phyloP scores from a whole-genome alignment of 2,329 filamentous ascomycete species.

The Acrocalymma vagum region DNA sequence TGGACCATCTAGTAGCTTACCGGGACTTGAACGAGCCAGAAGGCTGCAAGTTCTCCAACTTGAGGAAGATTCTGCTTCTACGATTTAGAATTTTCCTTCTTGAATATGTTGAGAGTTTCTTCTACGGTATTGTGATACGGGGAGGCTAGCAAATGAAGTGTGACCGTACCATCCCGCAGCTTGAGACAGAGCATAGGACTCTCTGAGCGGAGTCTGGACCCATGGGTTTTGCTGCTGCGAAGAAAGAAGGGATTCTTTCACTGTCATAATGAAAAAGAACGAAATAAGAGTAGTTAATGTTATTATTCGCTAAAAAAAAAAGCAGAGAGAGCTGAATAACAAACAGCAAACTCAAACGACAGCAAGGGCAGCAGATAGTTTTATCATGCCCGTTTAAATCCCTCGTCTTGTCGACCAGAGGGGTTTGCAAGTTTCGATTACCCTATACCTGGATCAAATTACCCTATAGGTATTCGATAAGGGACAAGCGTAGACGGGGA shows the following conservation, averaged over 20 bases:
- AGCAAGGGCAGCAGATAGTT: not conserved
- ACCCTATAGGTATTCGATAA: slow-evolving; percentile 45
- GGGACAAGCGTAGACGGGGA: slow-evolving; percentile 28
- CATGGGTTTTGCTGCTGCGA: slow-evolving; percentile 58
- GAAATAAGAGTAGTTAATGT: slow-evolving; percentile 1
- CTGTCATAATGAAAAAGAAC: slow-evolving; percentile 29
- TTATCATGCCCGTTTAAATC: no score
- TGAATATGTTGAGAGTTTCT: slow-evolving; percentile 1
- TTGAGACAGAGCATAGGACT: slow-evolving; percentile 72
- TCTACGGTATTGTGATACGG: not conserved
- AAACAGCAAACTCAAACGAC: no score
- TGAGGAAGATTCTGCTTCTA: slow-evolving; percentile 78
- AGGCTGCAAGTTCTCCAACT: slow-evolving; percentile 85
- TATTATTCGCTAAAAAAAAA: no score
- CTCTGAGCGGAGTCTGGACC: slow-evolving; percentile 75
- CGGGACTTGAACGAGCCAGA: slow-evolving; percentile 85
- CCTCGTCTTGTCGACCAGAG: no score
- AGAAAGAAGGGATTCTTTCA: slow-evolving; percentile 27
- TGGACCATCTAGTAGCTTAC: no score
- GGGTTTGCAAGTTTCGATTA: slow-evolving; percentile 44
- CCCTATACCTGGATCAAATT: slow-evolving; percentile 43
- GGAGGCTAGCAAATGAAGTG: slow-evolving; percentile 21
- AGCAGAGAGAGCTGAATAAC: no score
- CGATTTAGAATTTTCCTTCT: slow-evolving; percentile 48
- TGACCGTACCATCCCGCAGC: slow-evolving; percentile 74